phyloP scores from a whole-genome alignment of 495 filamentous ascomycete species.

The Pyrenula massariospora region DNA sequence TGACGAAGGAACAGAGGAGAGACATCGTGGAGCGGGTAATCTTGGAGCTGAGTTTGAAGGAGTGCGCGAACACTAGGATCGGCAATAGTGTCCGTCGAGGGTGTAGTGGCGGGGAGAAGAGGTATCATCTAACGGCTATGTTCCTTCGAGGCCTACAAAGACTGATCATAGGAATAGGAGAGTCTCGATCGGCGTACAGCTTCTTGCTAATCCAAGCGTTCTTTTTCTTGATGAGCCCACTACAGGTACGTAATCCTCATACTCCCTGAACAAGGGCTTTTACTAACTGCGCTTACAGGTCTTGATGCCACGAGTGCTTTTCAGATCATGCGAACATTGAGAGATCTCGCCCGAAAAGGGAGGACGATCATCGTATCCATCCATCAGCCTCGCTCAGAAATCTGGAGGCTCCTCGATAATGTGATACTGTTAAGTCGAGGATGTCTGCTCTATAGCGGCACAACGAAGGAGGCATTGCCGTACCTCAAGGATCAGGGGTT shows the following conservation, averaged over 20 bases:
- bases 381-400: conserved; percentile 64
- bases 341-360: conserved; percentile 50
- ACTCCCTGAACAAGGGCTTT: neutral
- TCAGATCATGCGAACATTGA: conserved; percentile 57
- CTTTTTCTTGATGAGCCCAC: conserved; percentile 69
- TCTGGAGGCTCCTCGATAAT: conserved; percentile 62
- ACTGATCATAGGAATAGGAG: conserved; percentile 21
- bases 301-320: conserved; percentile 67
- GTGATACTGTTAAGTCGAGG: conserved; percentile 53
- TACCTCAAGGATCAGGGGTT: conserved; percentile 48
- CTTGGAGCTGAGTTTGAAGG: conserved; percentile 58
- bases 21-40: conserved; percentile 61
- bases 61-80: conserved; percentile 60
- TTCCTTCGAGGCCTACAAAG: neutral
- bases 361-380: conserved; percentile 62
- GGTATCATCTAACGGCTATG: neutral
- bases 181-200: conserved; percentile 62
- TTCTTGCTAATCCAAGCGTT: conserved; percentile 62
- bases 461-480: conserved; percentile 32
- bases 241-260: conserved; percentile 21
- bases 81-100: conserved; percentile 57
- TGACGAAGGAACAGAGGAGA: conserved; percentile 42
- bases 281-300: conserved; percentile 16
- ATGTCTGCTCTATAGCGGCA: conserved; percentile 52
- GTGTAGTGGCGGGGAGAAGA: conserved; percentile 67